Evolutionary conservation across 2,329 filamentous ascomycete genomes (phyloP).

Genomic region (Botryotinia narcissicola): DNA sequence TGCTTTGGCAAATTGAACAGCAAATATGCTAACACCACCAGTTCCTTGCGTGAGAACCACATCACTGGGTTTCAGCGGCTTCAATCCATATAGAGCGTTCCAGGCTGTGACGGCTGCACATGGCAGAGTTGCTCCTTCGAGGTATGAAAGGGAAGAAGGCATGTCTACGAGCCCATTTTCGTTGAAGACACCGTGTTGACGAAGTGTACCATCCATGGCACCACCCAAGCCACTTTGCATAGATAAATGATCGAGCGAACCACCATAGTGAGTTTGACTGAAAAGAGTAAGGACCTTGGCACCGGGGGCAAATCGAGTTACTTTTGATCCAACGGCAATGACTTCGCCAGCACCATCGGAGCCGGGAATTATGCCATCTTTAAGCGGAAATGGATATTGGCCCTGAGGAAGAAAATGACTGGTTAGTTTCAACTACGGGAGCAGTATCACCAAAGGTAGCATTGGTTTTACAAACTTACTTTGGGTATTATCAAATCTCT

Average conservation of each 20-base stretch:
- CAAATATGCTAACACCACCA: slow-evolving; percentile 43
- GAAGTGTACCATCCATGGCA: slow-evolving; percentile 49
- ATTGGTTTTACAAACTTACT: slow-evolving; percentile 25
- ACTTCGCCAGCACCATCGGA: slow-evolving; percentile 48
- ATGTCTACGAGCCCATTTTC: slow-evolving; percentile 59
- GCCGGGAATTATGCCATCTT: slow-evolving; percentile 35
- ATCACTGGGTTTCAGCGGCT: slow-evolving; percentile 39
- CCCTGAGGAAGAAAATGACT: slow-evolving; percentile 19
- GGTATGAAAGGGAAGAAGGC: slow-evolving; percentile 48
- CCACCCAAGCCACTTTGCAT: slow-evolving; percentile 55
- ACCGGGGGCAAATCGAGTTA: slow-evolving; percentile 56
- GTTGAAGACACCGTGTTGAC: slow-evolving; percentile 48
- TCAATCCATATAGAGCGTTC: slow-evolving; percentile 55
- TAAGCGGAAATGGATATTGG: slow-evolving; percentile 33
- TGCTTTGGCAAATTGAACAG: slow-evolving; percentile 44
- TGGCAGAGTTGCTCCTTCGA: slow-evolving; percentile 49
- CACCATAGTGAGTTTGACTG: slow-evolving; percentile 44
- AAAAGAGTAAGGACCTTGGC: slow-evolving; percentile 61
- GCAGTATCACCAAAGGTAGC: neutral
- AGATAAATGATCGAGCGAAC: slow-evolving; percentile 30
- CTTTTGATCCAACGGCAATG: slow-evolving; percentile 52
- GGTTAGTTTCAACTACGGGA: neutral
- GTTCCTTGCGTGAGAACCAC: slow-evolving; percentile 45
- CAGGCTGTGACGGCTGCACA: slow-evolving; percentile 56
- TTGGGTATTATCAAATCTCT: slow-evolving; percentile 41